Percentiles rank a stretch among this genome's conserved stretches.
Conservation (phyloP, 1,139 yeast genomes). For the Hemisphaericaspora xylofermentans region DNA sequence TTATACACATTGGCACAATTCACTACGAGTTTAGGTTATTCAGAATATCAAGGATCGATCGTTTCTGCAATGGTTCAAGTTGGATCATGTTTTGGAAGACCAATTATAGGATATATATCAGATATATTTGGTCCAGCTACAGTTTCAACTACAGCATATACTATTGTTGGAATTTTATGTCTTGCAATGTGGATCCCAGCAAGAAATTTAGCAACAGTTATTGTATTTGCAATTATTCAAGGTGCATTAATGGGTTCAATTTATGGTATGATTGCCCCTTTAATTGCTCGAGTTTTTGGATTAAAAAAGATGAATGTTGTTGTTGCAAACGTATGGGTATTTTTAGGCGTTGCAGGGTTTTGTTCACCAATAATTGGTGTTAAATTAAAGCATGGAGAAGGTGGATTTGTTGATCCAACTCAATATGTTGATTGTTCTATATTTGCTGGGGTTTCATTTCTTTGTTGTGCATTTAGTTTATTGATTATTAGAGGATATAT, state of each 20-base stretch:
- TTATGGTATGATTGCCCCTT: slow-evolving; percentile 31
- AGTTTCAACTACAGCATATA: slow-evolving; percentile 26
- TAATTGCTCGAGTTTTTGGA: slow-evolving; percentile 43
- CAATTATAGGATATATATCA: slow-evolving; percentile 37
- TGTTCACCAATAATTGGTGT: slow-evolving; percentile 57
- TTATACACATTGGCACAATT: slow-evolving; percentile 47
- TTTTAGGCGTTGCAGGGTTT: slow-evolving; percentile 46
- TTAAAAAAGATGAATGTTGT: slow-evolving; percentile 48
- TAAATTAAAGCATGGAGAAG: slow-evolving; percentile 36
- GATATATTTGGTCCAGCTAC: slow-evolving; percentile 42
- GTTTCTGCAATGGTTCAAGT: slow-evolving; percentile 47
- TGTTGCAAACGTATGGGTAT: slow-evolving; percentile 48
- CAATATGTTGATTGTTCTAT: slow-evolving; percentile 51
- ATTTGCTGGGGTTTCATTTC: slow-evolving; percentile 52
- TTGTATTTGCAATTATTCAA: slow-evolving; percentile 25
- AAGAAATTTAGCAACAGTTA: slow-evolving; percentile 29
- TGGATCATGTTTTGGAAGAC: slow-evolving; percentile 43
- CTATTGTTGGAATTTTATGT: slow-evolving; percentile 24
- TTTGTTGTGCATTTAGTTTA: slow-evolving; percentile 39
- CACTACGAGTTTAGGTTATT: slow-evolving; percentile 45
- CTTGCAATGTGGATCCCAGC: slow-evolving; percentile 41
- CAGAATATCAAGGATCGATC: slow-evolving; percentile 38
- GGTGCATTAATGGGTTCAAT: slow-evolving; percentile 32
- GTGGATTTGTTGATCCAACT: slow-evolving; percentile 37
- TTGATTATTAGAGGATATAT: slow-evolving; percentile 49